phyloP scores from a whole-genome alignment of 2,329 filamentous ascomycete species.

The Aureobasidium vineae region DNA sequence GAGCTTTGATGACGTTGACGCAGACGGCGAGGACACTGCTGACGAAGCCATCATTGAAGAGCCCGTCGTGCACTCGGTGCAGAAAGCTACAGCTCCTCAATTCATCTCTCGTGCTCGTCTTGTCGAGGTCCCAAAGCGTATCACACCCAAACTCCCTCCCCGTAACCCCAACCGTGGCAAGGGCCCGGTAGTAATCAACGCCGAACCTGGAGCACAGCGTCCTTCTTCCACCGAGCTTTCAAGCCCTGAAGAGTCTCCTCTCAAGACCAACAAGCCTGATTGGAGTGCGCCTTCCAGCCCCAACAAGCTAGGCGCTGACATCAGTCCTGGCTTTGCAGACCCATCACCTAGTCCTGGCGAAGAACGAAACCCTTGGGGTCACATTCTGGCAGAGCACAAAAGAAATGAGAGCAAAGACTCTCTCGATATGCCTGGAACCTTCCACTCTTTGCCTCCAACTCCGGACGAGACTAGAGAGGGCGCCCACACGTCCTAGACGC shows the following conservation, averaged over 20 bases:
- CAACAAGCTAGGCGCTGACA: background rate
- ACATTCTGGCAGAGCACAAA: slow-evolving; percentile 30
- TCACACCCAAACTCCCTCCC: slow-evolving; percentile 72
- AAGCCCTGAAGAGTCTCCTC: slow-evolving; percentile 10
- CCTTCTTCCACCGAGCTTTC: slow-evolving; percentile 5
- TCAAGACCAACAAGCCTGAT: slow-evolving; percentile 15
- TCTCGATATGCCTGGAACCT: slow-evolving; percentile 37
- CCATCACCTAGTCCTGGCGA: slow-evolving; percentile 18
- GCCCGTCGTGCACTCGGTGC: slow-evolving; percentile 67
- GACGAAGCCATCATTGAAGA: slow-evolving; percentile 58
- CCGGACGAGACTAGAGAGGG: slow-evolving; percentile 27
- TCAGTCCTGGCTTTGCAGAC: background rate
- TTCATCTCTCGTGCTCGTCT: slow-evolving; percentile 68
- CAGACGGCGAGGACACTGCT: slow-evolving; percentile 51
- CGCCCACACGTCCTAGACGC: background rate
- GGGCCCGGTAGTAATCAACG: slow-evolving; percentile 39
- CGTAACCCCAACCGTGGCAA: slow-evolving; percentile 63
- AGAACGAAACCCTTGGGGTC: slow-evolving; percentile 32
- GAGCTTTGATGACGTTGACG: slow-evolving; percentile 42
- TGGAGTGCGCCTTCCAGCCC: slow-evolving; percentile 11
- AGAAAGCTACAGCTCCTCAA: slow-evolving; percentile 48
- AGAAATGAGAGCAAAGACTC: slow-evolving; percentile 30
- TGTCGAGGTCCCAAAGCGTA: slow-evolving; percentile 79
- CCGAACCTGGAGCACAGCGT: slow-evolving; percentile 28
- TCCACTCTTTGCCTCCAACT: slow-evolving; percentile 33